These are phyloP conservation scores for Sporobolomyces roseus DNA, from an alignment of 768 basidiomycete species.

Conservation along the genomic window DNA sequence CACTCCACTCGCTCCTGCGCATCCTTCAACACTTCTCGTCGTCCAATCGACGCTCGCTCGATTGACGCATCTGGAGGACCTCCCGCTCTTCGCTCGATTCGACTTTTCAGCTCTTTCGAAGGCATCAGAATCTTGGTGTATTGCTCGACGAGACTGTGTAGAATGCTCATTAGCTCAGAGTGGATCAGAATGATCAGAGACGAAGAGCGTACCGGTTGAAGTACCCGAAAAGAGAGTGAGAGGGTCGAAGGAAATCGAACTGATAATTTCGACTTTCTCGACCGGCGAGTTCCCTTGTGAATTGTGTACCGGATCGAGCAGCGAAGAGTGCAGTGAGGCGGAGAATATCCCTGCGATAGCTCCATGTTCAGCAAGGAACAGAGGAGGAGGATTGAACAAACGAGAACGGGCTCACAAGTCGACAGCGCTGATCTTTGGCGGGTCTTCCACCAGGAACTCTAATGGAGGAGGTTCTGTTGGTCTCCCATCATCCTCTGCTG, in stretches of 20 bases:
- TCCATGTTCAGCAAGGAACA: too few species aligned
- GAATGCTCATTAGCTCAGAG: not conserved
- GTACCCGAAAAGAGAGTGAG: constrained; percentile 90
- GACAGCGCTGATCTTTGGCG: constrained; percentile 79
- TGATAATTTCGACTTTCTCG: constrained; percentile 93
- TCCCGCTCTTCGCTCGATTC: constrained; percentile 64
- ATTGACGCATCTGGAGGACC: constrained; percentile 3
- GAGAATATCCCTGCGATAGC: constrained; percentile 81
- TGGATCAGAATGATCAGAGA: not conserved
- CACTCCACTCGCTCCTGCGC: constrained; percentile 77
- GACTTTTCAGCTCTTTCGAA: constrained; percentile 66
- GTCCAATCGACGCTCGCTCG: constrained; percentile 42
- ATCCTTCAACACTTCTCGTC: constrained; percentile 73
- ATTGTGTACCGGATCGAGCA: constrained; percentile 79
- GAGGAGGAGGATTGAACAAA: too few species aligned
- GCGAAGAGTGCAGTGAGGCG: constrained; percentile 94
- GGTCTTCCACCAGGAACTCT: constrained; percentile 71
- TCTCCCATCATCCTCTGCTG: constrained; percentile 55
- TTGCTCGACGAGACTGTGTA: constrained; percentile 72
- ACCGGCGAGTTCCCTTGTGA: constrained; percentile 75
- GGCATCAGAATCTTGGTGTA: constrained; percentile 88
- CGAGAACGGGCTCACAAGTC: constrained; percentile 93
- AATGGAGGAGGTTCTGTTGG: constrained; percentile 62
- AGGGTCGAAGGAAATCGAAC: constrained; percentile 94
- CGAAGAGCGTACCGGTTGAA: constrained; percentile 67